These are phyloP conservation scores for Oidiodendron maius DNA, from an alignment of 495 filamentous ascomycete genomes.

Conservation along the genomic window DNA sequence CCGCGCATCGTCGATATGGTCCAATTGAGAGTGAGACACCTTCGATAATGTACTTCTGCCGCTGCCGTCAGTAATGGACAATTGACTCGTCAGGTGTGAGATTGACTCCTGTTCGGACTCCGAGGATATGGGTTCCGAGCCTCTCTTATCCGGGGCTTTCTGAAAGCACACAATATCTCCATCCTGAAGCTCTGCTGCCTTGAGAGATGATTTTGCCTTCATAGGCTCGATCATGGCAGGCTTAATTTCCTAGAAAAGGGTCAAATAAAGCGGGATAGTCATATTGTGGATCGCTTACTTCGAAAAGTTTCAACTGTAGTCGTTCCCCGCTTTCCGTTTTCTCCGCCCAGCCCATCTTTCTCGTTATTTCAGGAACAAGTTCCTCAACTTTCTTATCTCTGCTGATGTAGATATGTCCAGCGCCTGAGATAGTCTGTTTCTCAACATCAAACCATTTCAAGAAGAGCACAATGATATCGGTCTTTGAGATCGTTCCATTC, in stretches of 20 bases:
- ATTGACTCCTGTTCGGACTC: conserved; percentile 53
- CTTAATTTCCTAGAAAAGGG: conserved; percentile 72
- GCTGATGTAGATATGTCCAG: conserved; percentile 77
- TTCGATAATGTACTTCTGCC: conserved; percentile 16
- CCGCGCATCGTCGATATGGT: conserved; percentile 58
- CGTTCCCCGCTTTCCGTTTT: conserved; percentile 26
- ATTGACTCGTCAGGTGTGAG: conserved; percentile 33
- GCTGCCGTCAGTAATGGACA: conserved; percentile 19
- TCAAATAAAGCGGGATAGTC: too few species aligned
- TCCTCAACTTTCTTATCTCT: conserved; percentile 84
- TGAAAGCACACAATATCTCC: conserved; percentile 98
- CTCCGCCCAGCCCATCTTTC: conserved; percentile 82
- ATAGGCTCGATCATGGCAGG: conserved; percentile 93
- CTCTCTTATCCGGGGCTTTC: conserved; percentile 24
- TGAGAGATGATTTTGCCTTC: conserved; percentile 83
- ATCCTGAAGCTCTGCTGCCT: conserved; percentile 90
- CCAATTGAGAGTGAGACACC: conserved; percentile 20
- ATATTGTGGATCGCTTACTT: conserved; percentile 40
- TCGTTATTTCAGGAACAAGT: conserved; percentile 69
- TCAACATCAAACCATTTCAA: conserved; percentile 85
- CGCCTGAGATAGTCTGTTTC: conserved; percentile 65
- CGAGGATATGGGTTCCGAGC: conserved; percentile 37
- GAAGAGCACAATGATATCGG: conserved; percentile 72
- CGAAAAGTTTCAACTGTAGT: conserved; percentile 58
- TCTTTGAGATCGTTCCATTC: conserved; percentile 32